Evolutionary conservation across 2,329 filamentous ascomycete species (phyloP).

Genomic region (Sporothrix sp.): DNA sequence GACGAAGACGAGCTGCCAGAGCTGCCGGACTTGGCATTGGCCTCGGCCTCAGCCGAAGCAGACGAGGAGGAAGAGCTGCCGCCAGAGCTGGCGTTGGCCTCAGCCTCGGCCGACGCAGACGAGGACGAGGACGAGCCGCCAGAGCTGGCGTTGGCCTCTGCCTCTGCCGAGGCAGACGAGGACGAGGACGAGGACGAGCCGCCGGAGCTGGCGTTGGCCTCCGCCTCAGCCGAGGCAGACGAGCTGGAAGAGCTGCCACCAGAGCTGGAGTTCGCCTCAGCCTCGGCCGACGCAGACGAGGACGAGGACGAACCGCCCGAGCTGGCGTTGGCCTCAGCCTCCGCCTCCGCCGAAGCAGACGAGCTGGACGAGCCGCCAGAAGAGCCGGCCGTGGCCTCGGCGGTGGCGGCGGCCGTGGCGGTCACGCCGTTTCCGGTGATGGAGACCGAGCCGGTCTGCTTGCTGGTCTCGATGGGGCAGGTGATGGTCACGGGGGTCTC

Average conservation of each 20-base stretch:
- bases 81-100: not conserved
- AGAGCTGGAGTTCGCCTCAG: not conserved
- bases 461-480: slow-evolving; percentile 12
- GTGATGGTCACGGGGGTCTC: slow-evolving; percentile 12
- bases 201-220: not conserved
- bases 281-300: not conserved
- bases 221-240: not conserved
- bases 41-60: not conserved
- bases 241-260: not conserved
- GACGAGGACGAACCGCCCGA: too few relatives aligned
- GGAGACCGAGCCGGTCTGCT: slow-evolving; percentile 9
- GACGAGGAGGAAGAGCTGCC: not conserved
- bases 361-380: too few relatives aligned
- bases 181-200: too few relatives aligned
- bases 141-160: not conserved
- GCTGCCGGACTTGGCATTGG: not conserved
- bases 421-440: slow-evolving; percentile 17
- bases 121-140: slow-evolving; percentile 1
- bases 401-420: slow-evolving; percentile 7
- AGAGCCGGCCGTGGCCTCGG: slow-evolving; percentile 1
- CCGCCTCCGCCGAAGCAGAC: not conserved
- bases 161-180: not conserved
- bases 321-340: not conserved
- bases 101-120: not conserved
- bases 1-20: not conserved